These are phyloP conservation scores for Alternaria sp. DNA, from an alignment of 2,329 filamentous ascomycete genomes.

Conservation along the genomic window DNA sequence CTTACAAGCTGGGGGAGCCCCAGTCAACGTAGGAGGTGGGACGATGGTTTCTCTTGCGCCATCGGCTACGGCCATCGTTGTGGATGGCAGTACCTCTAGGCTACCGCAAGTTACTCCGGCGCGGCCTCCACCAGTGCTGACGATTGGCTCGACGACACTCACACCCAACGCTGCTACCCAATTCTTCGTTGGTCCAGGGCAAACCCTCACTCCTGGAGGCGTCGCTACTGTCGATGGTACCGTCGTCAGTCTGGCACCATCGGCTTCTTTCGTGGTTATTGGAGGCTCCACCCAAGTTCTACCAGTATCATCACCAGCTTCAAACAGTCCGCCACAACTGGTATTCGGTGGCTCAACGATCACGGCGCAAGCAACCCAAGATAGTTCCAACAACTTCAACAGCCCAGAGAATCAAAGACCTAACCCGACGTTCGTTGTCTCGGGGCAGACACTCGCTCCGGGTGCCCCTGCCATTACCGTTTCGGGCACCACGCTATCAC, in stretches of 20 bases:
- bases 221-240: conserved; percentile 48
- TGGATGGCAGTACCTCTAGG: conserved; percentile 34
- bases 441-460: conserved; percentile 47
- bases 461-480: conserved; percentile 41
- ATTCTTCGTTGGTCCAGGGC: conserved; percentile 50
- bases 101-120: conserved; percentile 23
- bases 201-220: conserved; percentile 49
- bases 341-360: conserved; percentile 40
- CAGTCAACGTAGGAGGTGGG: conserved; percentile 44
- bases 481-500: conserved; percentile 40
- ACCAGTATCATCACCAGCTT: conserved; percentile 10
- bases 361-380: conserved; percentile 18
- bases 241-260: conserved; percentile 49
- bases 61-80: conserved; percentile 36
- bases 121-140: conserved; percentile 45
- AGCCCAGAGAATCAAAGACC: conserved; percentile 1
- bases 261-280: conserved; percentile 50
- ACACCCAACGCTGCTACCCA: conserved; percentile 56
- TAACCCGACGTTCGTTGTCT: conserved; percentile 45
- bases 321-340: conserved; percentile 21
- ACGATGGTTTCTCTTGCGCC: conserved; percentile 38
- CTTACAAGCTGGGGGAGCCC: conserved; percentile 42
- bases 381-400: not conserved
- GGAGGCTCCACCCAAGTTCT: conserved; percentile 47
- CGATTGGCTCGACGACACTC: conserved; percentile 48